A percentile compares a stretch with the other conserved stretches of the same genome.
Conservation (phyloP, 225 moss, liverwort and hornwort species). For the Thuidium tamariscinum region DNA sequence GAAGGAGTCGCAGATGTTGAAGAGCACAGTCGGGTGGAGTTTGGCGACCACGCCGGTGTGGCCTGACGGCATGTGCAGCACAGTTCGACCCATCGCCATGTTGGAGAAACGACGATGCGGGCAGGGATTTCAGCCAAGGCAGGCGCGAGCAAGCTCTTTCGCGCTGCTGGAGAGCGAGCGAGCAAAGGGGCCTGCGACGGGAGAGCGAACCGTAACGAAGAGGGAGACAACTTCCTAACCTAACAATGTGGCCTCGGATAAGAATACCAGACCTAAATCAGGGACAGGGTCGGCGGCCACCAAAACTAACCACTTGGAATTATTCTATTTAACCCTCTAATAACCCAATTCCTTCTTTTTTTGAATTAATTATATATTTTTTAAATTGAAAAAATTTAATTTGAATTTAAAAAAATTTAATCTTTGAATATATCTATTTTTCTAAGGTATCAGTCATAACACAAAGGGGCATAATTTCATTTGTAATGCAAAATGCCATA, state of each 20-base stretch:
- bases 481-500: rapidly evolving
- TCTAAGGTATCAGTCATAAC: too few relatives aligned
- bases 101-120: neutral
- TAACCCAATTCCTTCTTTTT: too few relatives aligned
- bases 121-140: neutral
- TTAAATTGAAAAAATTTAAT: too few relatives aligned
- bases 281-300: neutral
- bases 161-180: neutral
- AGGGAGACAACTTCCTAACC: neutral
- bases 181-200: neutral
- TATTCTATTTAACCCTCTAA: neutral
- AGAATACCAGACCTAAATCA: neutral
- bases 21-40: constrained; percentile 91
- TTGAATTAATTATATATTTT: neutral
- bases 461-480: neutral
- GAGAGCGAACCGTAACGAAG: neutral
- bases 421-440: neutral
- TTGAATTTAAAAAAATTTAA: too few relatives aligned
- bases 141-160: neutral
- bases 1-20: constrained; percentile 97
- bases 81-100: constrained; percentile 70
- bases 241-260: neutral
- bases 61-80: constrained; percentile 87
- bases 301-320: neutral
- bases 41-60: constrained; percentile 85